phyloP scores from a whole-genome alignment of 768 basidiomycete genomes.

The Auricularia sp. region DNA sequence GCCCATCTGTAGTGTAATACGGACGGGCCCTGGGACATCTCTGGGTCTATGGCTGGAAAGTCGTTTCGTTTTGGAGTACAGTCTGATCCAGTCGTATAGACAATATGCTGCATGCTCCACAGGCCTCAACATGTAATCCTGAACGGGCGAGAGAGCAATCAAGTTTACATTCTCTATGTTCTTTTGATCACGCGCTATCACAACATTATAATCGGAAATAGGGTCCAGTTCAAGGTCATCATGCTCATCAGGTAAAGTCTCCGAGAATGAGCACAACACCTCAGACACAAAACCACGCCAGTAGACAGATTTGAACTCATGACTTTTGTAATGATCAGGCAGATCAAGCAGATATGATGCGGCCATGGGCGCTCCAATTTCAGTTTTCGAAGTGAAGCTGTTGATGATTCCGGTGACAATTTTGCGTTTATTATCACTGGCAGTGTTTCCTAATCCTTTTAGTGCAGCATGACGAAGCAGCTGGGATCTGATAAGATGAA shows the following conservation, averaged over 20 bases:
- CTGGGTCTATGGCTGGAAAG: neutral
- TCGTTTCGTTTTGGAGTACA: neutral
- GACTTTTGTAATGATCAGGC: constrained; percentile 3
- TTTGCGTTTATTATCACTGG: neutral
- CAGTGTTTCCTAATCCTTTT: neutral
- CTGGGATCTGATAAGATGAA: constrained; percentile 21
- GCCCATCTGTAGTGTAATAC: neutral
- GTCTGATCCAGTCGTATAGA: constrained; percentile 2
- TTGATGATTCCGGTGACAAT: neutral
- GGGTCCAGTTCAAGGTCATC: neutral
- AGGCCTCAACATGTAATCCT: constrained; percentile 1
- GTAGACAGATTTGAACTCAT: constrained; percentile 3
- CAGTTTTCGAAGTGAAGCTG: neutral
- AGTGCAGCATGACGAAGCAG: constrained; percentile 19
- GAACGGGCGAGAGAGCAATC: neutral
- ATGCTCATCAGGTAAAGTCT: too few species aligned
- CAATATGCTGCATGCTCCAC: neutral
- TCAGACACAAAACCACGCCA: neutral
- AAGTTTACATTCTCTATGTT: neutral
- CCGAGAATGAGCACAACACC: neutral
- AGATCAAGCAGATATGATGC: neutral
- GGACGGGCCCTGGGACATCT: neutral
- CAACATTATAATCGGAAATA: neutral
- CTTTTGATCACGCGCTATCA: neutral
- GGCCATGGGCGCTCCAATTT: neutral